Base-by-base conservation (phyloP, 805 yeast species). In the Pichia membranifaciens region DNA sequence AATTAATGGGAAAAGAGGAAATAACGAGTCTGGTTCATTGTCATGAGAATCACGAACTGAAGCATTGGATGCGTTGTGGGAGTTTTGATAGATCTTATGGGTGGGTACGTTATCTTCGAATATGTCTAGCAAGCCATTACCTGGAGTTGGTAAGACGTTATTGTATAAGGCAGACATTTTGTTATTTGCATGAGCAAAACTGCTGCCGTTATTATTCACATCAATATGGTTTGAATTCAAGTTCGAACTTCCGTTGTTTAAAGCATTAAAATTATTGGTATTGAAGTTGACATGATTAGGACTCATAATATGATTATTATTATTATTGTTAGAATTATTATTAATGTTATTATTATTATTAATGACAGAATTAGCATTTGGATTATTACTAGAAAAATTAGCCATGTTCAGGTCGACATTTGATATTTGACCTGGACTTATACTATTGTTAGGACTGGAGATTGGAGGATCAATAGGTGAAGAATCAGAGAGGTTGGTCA, bases 1-100 rank as follows among this genome's bases (percentile, higher is more conserved):
- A 49, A 64, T 58, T 22, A 65, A 52, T 0, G 68, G 66, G 38
- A 57, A 62, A 21, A 64, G 48, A 7, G 69, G 69, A 43, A 65
- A 65, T 32, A 60, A 49, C 4, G 62, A 54, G 46, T 61, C 66
- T 3, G 65, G 63, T 7, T 57, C 61, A 47, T 51, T 49, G 9
- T 53, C 45, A 4, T 52, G 58, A 22, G 51, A 50, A 8, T 50
- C 43, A 8, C 40, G 1, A n/a, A 37, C 28, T 3, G 54, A 57
- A 21, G 58, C 54, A 36, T 54, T 55, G 15, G 61, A 54, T 10
- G 3, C 13, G 32, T 16, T 40, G 20, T 40, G 23, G 12, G 8
- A n/a, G 29, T 40, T 36, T n/a, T 34, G 35, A 33, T 47, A 36
- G 6, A 35, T 21, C n/a, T 38, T 47, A n/a, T 29, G 44, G 20